Evolutionary conservation across 1,139 yeast species (phyloP).

Genomic region (Geotrichum aggregatum): DNA sequence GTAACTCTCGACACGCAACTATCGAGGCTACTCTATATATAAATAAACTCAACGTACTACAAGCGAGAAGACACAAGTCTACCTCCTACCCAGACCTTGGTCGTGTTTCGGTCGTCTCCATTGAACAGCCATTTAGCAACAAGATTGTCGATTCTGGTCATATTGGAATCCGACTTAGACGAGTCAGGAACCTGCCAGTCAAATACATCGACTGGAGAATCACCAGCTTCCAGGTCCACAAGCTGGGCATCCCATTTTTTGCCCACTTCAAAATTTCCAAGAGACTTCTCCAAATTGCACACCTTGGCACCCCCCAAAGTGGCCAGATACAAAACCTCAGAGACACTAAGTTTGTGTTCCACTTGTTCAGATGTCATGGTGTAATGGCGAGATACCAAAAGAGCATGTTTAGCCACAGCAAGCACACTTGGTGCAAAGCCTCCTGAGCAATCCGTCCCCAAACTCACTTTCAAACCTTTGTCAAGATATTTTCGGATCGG

Average conservation of each 20-base stretch:
- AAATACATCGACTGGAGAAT: constrained; percentile 68
- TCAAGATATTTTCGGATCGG: constrained; percentile 68
- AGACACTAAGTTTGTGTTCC: constrained; percentile 53
- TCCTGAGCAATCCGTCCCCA: constrained; percentile 92
- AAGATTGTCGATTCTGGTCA: constrained; percentile 47
- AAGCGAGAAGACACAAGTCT: constrained; percentile 49
- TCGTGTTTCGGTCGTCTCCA: constrained; percentile 89
- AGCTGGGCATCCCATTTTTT: constrained; percentile 82
- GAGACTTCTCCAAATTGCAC: constrained; percentile 50
- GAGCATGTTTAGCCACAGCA: constrained; percentile 70
- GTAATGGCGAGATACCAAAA: constrained; percentile 77
- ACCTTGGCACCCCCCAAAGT: constrained; percentile 90
- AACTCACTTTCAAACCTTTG: constrained; percentile 65
- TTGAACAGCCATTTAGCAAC: constrained; percentile 89
- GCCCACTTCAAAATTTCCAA: constrained; percentile 74
- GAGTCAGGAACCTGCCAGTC: constrained; percentile 52
- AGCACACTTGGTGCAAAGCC: constrained; percentile 82
- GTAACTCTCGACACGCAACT: too few species aligned
- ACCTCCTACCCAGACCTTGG: constrained; percentile 81
- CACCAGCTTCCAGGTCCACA: constrained; percentile 52
- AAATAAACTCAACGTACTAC: not conserved
- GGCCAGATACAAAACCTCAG: constrained; percentile 74
- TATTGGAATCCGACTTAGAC: constrained; percentile 18
- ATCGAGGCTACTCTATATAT: too few species aligned
- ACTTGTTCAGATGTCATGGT: constrained; percentile 55